Conservation (phyloP, 1,284 basidiomycete species). For the Pseudozyma pruni region DNA sequence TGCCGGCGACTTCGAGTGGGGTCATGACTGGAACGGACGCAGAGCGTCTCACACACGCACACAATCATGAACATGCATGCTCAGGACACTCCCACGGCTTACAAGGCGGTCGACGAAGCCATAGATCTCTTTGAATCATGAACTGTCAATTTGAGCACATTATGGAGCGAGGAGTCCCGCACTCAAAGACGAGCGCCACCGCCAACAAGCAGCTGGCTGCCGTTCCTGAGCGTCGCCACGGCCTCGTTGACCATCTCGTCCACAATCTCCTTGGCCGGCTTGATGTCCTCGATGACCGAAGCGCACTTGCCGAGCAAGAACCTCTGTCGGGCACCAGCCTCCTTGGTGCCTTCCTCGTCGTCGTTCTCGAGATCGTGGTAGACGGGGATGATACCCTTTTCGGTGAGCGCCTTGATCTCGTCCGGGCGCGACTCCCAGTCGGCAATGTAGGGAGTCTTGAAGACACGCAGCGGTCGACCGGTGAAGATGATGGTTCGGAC, state of each 20-base stretch:
- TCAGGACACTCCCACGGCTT: no score
- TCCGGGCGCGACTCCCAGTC: slow-evolving; percentile 63
- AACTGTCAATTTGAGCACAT: no score
- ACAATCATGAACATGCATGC: no score
- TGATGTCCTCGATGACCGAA: slow-evolving; percentile 71
- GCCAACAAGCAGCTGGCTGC: slow-evolving; percentile 41
- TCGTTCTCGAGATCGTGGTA: slow-evolving; percentile 63
- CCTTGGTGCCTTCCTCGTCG: slow-evolving; percentile 57
- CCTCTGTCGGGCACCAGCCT: slow-evolving; percentile 46
- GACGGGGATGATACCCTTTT: slow-evolving; percentile 59
- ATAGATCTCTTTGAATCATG: no score
- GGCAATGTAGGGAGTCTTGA: slow-evolving; percentile 54
- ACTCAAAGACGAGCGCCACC: slow-evolving; percentile 28
- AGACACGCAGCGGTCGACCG: slow-evolving; percentile 81
- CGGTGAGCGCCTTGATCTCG: slow-evolving; percentile 63
- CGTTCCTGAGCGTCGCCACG: slow-evolving; percentile 43
- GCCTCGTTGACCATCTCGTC: slow-evolving; percentile 62
- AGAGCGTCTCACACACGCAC: no score
- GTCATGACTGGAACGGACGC: no score
- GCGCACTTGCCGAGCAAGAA: slow-evolving; percentile 69
- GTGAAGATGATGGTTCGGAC: slow-evolving; percentile 64
- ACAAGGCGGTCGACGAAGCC: no score
- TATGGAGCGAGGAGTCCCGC: no score
- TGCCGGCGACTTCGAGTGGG: no score
- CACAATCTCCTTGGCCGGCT: slow-evolving; percentile 59